Base-by-base conservation (phyloP, 1,284 basidiomycete species). In the Meripilus lineatus region DNA sequence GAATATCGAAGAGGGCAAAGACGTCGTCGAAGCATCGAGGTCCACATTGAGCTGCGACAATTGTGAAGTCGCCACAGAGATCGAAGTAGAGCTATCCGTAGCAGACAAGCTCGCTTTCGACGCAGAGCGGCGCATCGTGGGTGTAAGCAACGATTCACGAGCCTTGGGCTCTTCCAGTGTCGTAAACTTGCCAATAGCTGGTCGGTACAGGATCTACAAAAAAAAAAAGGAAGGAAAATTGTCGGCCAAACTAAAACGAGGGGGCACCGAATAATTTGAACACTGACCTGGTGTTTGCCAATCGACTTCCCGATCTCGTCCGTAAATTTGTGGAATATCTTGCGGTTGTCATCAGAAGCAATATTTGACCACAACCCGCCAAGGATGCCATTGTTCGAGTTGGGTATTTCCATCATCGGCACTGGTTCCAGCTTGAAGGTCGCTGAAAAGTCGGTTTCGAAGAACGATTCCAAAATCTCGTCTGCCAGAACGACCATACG, bases 401-500 rank as follows among this genome's bases (percentile, higher is more conserved):
- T 66, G 3, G 79, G 77, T 22, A 79, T 68, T 61, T 86, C 72
- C 65, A 77, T 79, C 65, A 77, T 83, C 36, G 70, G 80, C 46
- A 89, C 73, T 8, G 77, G 72, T 48, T 90, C 84, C 18, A 97
- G 74, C 52, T 81, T 77, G 80, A 96, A 97, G 2, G 91, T 93
- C 0, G 77, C 79, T 0, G 89, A 82, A 47, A 97, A 72, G 60
- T 96, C 94, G 1, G 84, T 77, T 55, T 93, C 91, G 59, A 96
- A 97, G 74, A 97, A 97, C 1, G 87, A 86, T 61, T 97, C 94
- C 10, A 97, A 75, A 17, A 97, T 75, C 61, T 96, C 93, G 54
- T 97, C 94, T 1, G 93, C 93, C 6, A 97, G 74, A 3, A 97
- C 88, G 34, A 96, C 93, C 93, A 97, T 97, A 11, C 94, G 84